Base-by-base conservation (phyloP, 176 grass and related monocot genomes). In the Paspalum notatum region DNA sequence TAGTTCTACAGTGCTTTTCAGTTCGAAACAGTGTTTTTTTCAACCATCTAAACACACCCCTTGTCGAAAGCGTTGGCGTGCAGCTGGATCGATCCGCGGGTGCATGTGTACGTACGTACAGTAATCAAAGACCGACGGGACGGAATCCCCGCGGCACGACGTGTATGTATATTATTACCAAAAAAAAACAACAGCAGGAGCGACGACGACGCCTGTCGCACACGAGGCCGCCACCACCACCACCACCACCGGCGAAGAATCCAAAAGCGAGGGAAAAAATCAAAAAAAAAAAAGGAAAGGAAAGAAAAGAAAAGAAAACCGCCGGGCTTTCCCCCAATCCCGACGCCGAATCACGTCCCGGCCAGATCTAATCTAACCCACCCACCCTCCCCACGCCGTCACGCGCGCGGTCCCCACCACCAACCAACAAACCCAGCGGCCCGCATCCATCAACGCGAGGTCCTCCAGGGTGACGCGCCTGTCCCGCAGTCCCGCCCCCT, bases 381-480 rank as follows among this genome's bases (percentile, higher is more conserved):
- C 44, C 44, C 8, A 9, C 8, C 11, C 44, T 45, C 7, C 44
- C 54, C 20, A 59, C 56, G 32, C 32, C n/a, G n/a, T n/a, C 32
- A 32, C 32, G 32, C 56, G 24, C 56, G 56, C 24, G 21, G 56
- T 1, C 56, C 27, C 74, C 72, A 60, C 8, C 47, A 20, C 74
- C 75, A n/a, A 12, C 56, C 1, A 45, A 5, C 21, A 10, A n/a
- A 4, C 39, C 15, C 11, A n/a, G 26, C 54, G 43, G 7, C 12
- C 16, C 39, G 38, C 71, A 59, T 15, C 47, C 53, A 71, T 51
- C 72, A 71, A 71, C 73, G 43, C 76, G 32, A 18, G 42, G 52
- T 86, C 70, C 77, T 40, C 77, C 83, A 1, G 42, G 47, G 51
- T 60, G 69, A 63, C 42, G 74, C 74, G 22, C 21, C 21, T 49